Conservation (phyloP, 2,329 filamentous ascomycete genomes). For the Rosellinia necatrix region DNA sequence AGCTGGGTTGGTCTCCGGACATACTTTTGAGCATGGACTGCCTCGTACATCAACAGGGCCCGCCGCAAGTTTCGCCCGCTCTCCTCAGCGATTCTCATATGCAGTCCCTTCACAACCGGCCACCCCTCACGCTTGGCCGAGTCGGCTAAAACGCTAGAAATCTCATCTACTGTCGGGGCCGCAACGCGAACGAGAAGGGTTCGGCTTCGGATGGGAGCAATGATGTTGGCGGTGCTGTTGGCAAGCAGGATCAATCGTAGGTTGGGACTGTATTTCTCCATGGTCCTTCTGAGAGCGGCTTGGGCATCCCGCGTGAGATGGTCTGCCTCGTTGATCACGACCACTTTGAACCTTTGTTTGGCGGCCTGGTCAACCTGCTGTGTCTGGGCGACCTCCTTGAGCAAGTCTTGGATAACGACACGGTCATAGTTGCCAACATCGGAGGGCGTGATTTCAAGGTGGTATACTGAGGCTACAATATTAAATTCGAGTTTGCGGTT, state of each 20-base stretch:
- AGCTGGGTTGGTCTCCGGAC: conserved; percentile 37
- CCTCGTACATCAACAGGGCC: conserved; percentile 95
- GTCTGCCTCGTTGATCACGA: conserved; percentile 98
- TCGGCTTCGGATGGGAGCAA: conserved; percentile 93
- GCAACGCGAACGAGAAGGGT: conserved; percentile 91
- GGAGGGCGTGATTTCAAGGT: conserved; percentile 96
- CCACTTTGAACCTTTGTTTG: conserved; percentile 94
- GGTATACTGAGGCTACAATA: conserved; percentile 95
- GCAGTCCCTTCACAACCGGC: conserved; percentile 74
- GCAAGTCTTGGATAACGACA: conserved; percentile 90
- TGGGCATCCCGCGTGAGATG: conserved; percentile 93
- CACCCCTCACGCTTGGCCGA: conserved; percentile 81
- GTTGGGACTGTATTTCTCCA: conserved; percentile 99
- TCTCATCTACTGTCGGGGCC: conserved; percentile 84
- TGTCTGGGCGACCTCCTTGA: conserved; percentile 98
- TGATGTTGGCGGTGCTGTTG: conserved; percentile 97
- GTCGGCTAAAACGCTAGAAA: conserved; percentile 73
- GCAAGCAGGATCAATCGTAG: conserved; percentile 87
- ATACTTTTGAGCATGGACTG: conserved; percentile 96
- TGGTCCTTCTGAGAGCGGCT: conserved; percentile 89
- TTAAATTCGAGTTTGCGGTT: conserved; percentile 99
- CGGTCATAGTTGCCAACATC: conserved; percentile 97
- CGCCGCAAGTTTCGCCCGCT: conserved; percentile 89
- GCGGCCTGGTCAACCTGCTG: conserved; percentile 96
- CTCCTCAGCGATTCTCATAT: conserved; percentile 84